Evolutionary conservation across 805 yeast genomes (phyloP).

Genomic region (Pichia cabralensis): DNA sequence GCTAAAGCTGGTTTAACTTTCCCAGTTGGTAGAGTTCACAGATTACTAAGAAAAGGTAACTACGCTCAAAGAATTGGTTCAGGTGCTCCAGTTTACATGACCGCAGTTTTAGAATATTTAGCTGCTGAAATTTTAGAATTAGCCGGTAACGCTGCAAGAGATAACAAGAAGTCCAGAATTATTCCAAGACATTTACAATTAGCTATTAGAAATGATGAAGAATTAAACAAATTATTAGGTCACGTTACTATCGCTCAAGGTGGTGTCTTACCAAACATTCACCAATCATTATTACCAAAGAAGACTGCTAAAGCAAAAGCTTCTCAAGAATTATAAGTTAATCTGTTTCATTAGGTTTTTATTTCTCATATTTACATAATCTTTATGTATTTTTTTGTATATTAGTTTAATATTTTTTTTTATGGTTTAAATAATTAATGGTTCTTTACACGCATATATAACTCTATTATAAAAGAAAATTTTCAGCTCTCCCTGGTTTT

Average conservation of each 20-base stretch:
- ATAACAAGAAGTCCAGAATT: slow-evolving; percentile 96
- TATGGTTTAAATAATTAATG: too few species aligned
- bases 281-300: slow-evolving; percentile 74
- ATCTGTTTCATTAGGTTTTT: slow-evolving; percentile 4
- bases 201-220: slow-evolving; percentile 99
- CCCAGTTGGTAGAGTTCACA: slow-evolving; percentile 99
- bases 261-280: slow-evolving; percentile 98
- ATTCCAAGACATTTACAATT: slow-evolving; percentile 97
- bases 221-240: slow-evolving; percentile 83
- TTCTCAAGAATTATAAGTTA: slow-evolving; percentile 50
- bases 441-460: too few species aligned
- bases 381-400: slow-evolving; percentile 2
- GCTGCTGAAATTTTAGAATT: slow-evolving; percentile 97
- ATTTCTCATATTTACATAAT: slow-evolving; percentile 10
- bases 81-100: slow-evolving; percentile 97
- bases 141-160: slow-evolving; percentile 99
- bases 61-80: slow-evolving; percentile 98
- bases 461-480: not conserved
- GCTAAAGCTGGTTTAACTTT: slow-evolving; percentile 97
- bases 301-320: slow-evolving; percentile 45
- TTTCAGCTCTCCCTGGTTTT: too few species aligned
- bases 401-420: slow-evolving; percentile 1
- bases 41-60: slow-evolving; percentile 93
- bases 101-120: slow-evolving; percentile 93
- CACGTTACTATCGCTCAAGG: slow-evolving; percentile 97